phyloP scores from a whole-genome alignment of 164 flowering plant species.

The Sextonia rubra region DNA sequence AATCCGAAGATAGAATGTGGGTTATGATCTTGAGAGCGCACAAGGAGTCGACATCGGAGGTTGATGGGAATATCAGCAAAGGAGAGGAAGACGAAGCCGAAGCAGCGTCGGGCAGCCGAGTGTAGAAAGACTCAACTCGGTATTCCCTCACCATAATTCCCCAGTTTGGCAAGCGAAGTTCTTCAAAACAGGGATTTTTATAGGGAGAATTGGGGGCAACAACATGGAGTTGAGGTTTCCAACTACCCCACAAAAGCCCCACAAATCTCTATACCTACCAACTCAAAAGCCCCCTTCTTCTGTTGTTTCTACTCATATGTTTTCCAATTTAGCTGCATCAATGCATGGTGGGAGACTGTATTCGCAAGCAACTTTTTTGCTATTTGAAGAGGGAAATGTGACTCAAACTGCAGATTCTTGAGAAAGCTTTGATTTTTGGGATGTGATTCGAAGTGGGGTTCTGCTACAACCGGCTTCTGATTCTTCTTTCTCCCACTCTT shows the following conservation, averaged over 20 bases:
- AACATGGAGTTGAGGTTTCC: background rate
- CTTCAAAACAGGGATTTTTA: background rate
- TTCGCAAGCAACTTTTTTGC: background rate
- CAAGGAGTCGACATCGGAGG: constrained; percentile 82
- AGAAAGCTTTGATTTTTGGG: background rate
- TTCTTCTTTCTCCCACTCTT: background rate
- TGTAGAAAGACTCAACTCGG: constrained; percentile 59
- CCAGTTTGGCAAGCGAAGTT: constrained; percentile 10
- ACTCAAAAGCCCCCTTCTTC: background rate
- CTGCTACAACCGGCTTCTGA: constrained; percentile 1
- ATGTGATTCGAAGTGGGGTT: constrained; percentile 2
- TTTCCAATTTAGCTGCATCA: background rate
- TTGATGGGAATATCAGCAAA: constrained; percentile 76
- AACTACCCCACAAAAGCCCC: background rate
- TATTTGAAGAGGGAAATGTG: background rate
- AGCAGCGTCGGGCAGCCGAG: constrained; percentile 48
- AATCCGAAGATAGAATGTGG: constrained; percentile 72
- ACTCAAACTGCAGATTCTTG: background rate
- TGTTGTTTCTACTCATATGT: background rate
- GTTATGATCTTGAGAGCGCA: constrained; percentile 70
- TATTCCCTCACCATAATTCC: constrained; percentile 69
- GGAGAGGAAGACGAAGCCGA: constrained; percentile 55
- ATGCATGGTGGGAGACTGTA: background rate
- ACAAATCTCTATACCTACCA: background rate
- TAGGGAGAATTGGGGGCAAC: background rate